Conservation (phyloP, 2,329 filamentous ascomycete genomes). For the Neonectria sp. region DNA sequence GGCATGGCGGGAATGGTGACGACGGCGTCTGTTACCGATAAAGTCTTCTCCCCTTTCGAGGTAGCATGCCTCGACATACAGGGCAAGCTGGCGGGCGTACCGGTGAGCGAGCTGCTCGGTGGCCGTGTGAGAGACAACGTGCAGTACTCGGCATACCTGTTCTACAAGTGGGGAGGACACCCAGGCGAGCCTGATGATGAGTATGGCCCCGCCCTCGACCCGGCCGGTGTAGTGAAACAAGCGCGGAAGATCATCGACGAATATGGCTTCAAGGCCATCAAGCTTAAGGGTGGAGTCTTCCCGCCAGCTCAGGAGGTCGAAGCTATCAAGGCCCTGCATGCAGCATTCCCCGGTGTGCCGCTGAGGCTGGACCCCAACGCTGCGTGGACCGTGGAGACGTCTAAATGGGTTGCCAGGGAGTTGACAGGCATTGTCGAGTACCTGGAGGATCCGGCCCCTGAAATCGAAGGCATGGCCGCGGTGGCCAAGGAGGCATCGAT, state of each 20-base stretch:
- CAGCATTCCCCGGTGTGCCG: constrained; percentile 55
- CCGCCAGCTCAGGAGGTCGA: constrained; percentile 57
- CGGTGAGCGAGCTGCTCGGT: constrained; percentile 57
- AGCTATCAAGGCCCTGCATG: constrained; percentile 55
- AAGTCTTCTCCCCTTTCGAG: constrained; percentile 60
- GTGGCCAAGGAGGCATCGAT: constrained; percentile 57
- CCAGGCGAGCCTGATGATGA: constrained; percentile 57
- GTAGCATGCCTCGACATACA: constrained; percentile 61
- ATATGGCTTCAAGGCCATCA: constrained; percentile 60
- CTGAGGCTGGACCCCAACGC: constrained; percentile 57
- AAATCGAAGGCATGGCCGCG: constrained; percentile 60
- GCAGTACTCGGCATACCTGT: constrained; percentile 60
- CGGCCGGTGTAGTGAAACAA: constrained; percentile 53
- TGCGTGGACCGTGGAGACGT: constrained; percentile 57
- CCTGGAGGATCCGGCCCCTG: constrained; percentile 57
- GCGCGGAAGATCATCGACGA: constrained; percentile 57
- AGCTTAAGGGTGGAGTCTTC: constrained; percentile 60
- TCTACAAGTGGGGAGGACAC: constrained; percentile 61
- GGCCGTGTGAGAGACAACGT: constrained; percentile 57
- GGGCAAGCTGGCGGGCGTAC: constrained; percentile 56
- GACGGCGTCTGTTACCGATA: constrained; percentile 57
- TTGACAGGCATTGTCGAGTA: constrained; percentile 56
- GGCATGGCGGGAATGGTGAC: constrained; percentile 58
- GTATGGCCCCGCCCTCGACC: constrained; percentile 55
- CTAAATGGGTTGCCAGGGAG: constrained; percentile 57